A percentile compares a stretch with the other conserved stretches of the same genome.
Conservation (phyloP, 371 early-diverging fungal species). For the Mortierella sp. region DNA sequence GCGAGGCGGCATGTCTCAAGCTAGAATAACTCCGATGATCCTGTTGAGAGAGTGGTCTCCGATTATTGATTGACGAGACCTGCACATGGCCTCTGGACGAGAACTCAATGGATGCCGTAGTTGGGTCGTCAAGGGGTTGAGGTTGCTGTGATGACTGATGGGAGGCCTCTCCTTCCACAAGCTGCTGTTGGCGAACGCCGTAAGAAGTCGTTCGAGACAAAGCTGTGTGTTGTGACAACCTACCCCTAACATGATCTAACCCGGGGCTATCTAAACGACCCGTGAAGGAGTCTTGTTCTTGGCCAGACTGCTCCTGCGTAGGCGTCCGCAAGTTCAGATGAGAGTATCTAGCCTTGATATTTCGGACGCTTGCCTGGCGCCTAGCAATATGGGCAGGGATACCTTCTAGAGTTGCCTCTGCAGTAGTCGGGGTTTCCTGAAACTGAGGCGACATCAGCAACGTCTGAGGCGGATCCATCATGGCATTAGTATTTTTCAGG, state of each 20-base stretch:
- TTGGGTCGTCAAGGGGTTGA: conserved; percentile 1
- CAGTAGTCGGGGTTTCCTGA: conserved; percentile 4
- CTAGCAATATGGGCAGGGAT: conserved; percentile 8
- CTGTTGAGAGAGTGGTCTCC: conserved; percentile 36
- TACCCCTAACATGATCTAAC: no score
- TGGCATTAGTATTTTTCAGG: background rate
- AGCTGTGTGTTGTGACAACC: background rate
- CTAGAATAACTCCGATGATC: conserved; percentile 11
- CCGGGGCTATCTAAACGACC: background rate
- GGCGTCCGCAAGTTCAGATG: conserved; percentile 14
- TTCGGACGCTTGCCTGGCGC: conserved; percentile 36
- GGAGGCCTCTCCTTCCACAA: background rate
- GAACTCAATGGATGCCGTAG: conserved; percentile 8
- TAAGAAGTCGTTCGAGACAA: no score
- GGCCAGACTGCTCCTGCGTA: conserved; percentile 7
- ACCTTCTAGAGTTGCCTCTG: background rate
- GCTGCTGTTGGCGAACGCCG: conserved; percentile 17
- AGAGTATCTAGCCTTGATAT: conserved; percentile 35
- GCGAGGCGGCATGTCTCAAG: background rate
- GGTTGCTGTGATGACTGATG: background rate
- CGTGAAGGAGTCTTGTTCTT: conserved; percentile 1
- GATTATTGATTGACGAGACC: background rate
- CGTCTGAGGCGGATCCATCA: background rate
- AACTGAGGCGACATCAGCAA: conserved; percentile 3
- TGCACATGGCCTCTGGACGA: conserved; percentile 1